Percentiles rank a stretch among this genome's conserved stretches.
These are phyloP conservation scores for Kwoniella europaea DNA, from an alignment of 768 basidiomycete genomes.

Conservation along the genomic window DNA sequence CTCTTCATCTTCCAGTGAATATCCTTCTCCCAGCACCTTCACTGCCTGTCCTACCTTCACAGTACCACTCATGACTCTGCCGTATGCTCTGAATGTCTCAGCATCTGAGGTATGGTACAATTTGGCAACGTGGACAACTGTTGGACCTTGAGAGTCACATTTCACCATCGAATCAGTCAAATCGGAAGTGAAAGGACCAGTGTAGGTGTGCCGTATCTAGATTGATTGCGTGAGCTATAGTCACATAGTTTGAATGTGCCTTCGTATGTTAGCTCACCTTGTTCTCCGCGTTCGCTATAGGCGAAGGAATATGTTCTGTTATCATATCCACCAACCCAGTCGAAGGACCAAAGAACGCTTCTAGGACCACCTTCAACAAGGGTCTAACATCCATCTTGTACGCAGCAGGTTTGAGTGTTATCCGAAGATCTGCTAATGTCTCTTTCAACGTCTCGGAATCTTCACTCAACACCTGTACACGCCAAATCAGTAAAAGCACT, in stretches of 20 bases:
- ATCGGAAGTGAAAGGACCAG: constrained; percentile 82
- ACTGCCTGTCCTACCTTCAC: constrained; percentile 78
- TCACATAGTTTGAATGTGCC: background rate
- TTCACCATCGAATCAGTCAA: constrained; percentile 77
- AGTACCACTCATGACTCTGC: constrained; percentile 90
- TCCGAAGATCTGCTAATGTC: constrained; percentile 77
- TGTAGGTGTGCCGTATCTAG: constrained; percentile 82
- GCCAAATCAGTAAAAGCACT: background rate
- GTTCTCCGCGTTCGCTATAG: constrained; percentile 55
- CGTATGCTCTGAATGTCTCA: constrained; percentile 94
- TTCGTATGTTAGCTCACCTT: constrained; percentile 51
- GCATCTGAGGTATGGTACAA: constrained; percentile 96
- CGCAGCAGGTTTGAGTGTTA: constrained; percentile 85
- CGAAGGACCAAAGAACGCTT: constrained; percentile 92
- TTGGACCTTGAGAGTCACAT: constrained; percentile 81
- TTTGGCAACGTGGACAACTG: constrained; percentile 92
- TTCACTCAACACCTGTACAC: constrained; percentile 79
- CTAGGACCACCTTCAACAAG: constrained; percentile 85
- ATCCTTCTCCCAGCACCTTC: constrained; percentile 97
- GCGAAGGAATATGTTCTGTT: constrained; percentile 82
- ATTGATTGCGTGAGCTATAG: background rate
- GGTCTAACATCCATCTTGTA: constrained; percentile 99
- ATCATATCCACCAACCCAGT: constrained; percentile 93
- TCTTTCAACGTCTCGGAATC: constrained; percentile 84
- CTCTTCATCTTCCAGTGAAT: constrained; percentile 98